Conservation (phyloP, 495 filamentous ascomycete genomes). For the Trichoderma virens region DNA sequence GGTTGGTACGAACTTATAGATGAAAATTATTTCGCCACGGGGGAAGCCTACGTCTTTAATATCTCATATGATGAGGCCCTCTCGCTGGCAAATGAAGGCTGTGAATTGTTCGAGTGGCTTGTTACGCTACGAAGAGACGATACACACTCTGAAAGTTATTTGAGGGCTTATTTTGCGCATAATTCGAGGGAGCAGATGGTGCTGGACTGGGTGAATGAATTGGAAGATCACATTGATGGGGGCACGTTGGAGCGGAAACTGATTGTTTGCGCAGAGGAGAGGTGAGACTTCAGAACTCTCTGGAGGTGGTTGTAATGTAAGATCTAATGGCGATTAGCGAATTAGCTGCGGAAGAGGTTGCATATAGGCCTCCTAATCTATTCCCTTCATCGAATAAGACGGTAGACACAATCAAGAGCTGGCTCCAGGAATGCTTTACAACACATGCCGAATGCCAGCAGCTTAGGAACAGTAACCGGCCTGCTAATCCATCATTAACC, state of each 20-base stretch:
- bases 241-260: not conserved
- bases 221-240: not conserved
- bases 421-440: not conserved
- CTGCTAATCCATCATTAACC: too few relatives aligned
- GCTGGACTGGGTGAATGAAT: not conserved
- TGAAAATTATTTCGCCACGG: not conserved
- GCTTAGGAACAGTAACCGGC: too few relatives aligned
- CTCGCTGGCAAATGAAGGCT: not conserved
- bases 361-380: not conserved
- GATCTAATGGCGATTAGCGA: not conserved
- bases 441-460: not conserved
- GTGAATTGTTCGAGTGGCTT: not conserved
- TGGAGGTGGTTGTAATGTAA: too few relatives aligned
- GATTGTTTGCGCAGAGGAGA: not conserved
- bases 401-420: not conserved
- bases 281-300: not conserved
- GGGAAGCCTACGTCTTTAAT: not conserved
- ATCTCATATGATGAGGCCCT: not conserved
- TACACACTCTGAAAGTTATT: not conserved
- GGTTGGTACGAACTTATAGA: not conserved
- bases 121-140: not conserved
- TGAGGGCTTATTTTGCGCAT: not conserved
- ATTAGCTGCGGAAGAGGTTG: not conserved
- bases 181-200: not conserved
- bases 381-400: not conserved